Conservation (phyloP, 2,329 filamentous ascomycete species). For the Apiospora kogelbergensis region DNA sequence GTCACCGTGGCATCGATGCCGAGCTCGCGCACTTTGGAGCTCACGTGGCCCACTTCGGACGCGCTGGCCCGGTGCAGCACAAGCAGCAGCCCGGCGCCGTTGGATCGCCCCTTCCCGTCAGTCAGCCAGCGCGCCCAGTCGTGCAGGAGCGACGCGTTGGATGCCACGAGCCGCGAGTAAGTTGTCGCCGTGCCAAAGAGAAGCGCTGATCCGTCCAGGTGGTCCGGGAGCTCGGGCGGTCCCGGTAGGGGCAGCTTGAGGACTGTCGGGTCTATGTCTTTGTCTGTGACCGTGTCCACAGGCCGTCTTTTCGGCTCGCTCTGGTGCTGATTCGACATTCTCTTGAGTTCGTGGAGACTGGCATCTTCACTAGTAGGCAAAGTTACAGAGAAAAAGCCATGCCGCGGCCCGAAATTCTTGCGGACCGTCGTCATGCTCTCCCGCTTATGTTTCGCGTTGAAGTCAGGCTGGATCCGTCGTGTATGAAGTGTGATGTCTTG, state of each 20-base stretch:
- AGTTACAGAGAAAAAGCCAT: not conserved
- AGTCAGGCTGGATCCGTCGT: conserved; percentile 20
- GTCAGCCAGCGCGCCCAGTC: conserved; percentile 49
- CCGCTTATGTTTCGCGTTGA: conserved; percentile 15
- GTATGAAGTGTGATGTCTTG: conserved; percentile 24
- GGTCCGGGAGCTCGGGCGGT: conserved; percentile 28
- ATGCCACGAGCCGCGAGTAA: conserved; percentile 38
- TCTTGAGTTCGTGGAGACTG: not conserved
- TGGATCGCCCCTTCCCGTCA: conserved; percentile 37
- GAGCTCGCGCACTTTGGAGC: conserved; percentile 29
- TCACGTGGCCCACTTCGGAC: conserved; percentile 32
- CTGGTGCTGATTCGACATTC: not conserved
- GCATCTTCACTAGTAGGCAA: not conserved
- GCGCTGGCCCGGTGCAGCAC: conserved; percentile 39
- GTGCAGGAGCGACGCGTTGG: conserved; percentile 38
- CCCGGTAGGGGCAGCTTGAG: conserved; percentile 34
- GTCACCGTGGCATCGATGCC: conserved; percentile 42
- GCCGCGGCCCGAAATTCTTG: conserved; percentile 16
- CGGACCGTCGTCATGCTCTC: conserved; percentile 22
- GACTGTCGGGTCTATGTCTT: not conserved
- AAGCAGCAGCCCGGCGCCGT: conserved; percentile 44
- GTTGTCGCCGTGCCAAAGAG: conserved; percentile 46
- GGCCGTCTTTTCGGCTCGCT: not conserved
- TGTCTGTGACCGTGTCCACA: not conserved
- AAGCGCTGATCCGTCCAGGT: conserved; percentile 38